A percentile compares a stretch with the other conserved stretches of the same genome.
phyloP scores from a whole-genome alignment of 371 early-diverging fungal genomes.

The Lichtheimia ornata region DNA sequence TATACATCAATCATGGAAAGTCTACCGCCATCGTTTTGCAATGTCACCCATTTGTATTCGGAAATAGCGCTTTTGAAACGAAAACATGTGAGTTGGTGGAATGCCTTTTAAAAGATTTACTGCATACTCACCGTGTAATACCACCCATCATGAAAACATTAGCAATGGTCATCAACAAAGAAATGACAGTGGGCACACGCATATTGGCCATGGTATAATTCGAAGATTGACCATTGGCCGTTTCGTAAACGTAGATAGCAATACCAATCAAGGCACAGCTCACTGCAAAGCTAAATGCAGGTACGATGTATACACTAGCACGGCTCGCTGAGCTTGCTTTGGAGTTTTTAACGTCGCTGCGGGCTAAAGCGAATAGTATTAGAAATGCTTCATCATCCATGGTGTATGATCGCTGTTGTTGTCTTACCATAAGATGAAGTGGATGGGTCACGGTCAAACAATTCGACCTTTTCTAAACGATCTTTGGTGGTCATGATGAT shows the following conservation, averaged over 20 bases:
- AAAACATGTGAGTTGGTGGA: not conserved
- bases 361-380: too few relatives aligned
- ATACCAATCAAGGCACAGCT: constrained; percentile 16
- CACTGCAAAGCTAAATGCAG: constrained; percentile 7
- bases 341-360: too few relatives aligned
- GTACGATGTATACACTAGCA: not conserved
- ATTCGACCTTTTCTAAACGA: too few relatives aligned
- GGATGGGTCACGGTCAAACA: too few relatives aligned
- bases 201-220: constrained; percentile 18
- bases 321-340: too few relatives aligned
- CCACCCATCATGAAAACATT: constrained; percentile 20
- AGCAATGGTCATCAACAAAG: constrained; percentile 15
- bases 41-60: constrained; percentile 24
- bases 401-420: too few relatives aligned
- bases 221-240: constrained; percentile 24
- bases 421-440: too few relatives aligned
- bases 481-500: too few relatives aligned
- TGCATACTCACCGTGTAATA: constrained; percentile 14
- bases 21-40: constrained; percentile 13
- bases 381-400: too few relatives aligned
- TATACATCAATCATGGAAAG: constrained; percentile 19
- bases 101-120: not conserved
- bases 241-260: constrained; percentile 15
- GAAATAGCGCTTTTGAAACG: constrained; percentile 16
- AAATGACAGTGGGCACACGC: constrained; percentile 11